Evolutionary conservation across 2,329 filamentous ascomycete genomes (phyloP).

Genomic region (Talaromyces marneffei): DNA sequence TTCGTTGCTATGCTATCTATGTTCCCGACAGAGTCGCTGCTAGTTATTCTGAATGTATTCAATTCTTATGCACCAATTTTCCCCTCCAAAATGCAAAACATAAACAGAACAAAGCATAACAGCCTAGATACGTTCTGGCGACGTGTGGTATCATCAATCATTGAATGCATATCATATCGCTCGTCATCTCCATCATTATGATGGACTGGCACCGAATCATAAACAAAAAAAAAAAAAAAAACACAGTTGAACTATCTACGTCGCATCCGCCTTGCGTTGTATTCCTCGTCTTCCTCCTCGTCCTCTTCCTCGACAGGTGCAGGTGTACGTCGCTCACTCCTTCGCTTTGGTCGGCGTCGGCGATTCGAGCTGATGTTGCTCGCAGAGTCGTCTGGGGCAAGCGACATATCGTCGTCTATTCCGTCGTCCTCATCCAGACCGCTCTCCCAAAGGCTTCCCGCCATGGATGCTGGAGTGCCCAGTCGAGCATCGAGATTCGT

Average conservation of each 20-base stretch:
- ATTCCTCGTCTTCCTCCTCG: conserved; percentile 30
- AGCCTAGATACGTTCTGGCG: background rate
- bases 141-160: conserved; percentile 11
- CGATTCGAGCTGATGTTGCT: conserved; percentile 46
- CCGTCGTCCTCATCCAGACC: conserved; percentile 40
- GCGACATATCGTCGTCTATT: conserved; percentile 40
- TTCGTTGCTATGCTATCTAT: too few species aligned
- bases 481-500: conserved; percentile 35
- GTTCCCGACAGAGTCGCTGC: too few species aligned
- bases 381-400: conserved; percentile 46
- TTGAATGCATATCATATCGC: background rate
- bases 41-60: too few species aligned
- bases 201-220: background rate
- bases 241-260: conserved; percentile 19
- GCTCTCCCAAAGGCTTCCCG: conserved; percentile 32
- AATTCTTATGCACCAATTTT: background rate
- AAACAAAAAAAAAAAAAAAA: background rate
- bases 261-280: conserved; percentile 23
- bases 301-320: conserved; percentile 45
- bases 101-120: background rate
- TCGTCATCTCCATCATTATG: background rate
- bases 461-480: conserved; percentile 37
- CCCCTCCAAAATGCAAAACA: background rate
- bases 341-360: conserved; percentile 40
- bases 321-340: conserved; percentile 45